Base-by-base conservation (phyloP, 83 land plant genomes). In the Thuja plicata region DNA sequence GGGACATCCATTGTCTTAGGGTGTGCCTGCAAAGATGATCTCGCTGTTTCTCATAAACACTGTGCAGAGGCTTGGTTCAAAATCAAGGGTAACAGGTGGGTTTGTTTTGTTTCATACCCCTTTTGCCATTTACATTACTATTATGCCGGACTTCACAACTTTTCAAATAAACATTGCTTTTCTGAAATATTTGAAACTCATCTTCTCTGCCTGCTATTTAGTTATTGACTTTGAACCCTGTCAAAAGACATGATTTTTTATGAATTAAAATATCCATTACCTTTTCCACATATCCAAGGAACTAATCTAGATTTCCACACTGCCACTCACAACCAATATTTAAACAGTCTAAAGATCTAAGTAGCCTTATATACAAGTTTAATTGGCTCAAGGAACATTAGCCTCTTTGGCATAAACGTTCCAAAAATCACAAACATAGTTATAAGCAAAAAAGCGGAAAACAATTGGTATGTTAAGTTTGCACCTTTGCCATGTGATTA, bases 11-110 rank as follows among this genome's bases (percentile, higher is more conserved):
- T 94, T 73, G 91, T 91, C 50, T 66, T 94, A 86, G 95, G 95
- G 24, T 94, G 95, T 50, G 88, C 89, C 81, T 94, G 95, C 88
- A 93, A 93, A 88, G 92, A 92, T 91, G 95, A 94, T 90, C 81
- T 94, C 84, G 95, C 90, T 74, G 89, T 90, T 87, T 92, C 94
- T 70, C 95, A 94, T 77, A 90, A 84, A 70, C 91, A 94, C 66
- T 94, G 95, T 84, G 95, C 94, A 8, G 94, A 94, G 87, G 91
- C 94, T 11, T 94, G 95, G 95, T 94, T 94, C 90, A 93, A 93
- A 52, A 94, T 93, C 85, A 94, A 89, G 88, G 95, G 95, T 11
- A 93, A 94, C 89, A 94, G 89, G 95, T 94, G 84, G 91, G 93
- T 87, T 13, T 7, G n/a, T 45, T 45, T 45, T 24, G 3, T 43